Evolutionary conservation across 2,329 filamentous ascomycete genomes (phyloP).

Genomic region (Harringtonia lauricola): DNA sequence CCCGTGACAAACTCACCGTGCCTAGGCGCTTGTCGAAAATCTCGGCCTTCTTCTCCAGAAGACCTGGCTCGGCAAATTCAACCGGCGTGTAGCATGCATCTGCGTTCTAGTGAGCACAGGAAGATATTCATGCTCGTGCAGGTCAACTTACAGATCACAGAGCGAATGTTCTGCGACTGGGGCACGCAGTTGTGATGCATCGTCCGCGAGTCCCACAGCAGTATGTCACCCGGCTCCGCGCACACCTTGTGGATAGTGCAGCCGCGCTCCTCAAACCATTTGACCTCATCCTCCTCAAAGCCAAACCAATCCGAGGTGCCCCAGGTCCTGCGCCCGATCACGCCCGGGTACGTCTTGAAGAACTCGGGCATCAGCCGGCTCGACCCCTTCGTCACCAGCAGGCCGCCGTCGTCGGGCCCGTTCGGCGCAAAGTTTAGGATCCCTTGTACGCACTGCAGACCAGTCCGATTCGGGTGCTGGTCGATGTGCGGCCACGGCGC

Average conservation of each 20-base stretch:
- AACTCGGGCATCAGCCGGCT: slow-evolving; percentile 5
- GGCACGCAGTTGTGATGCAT: slow-evolving; percentile 24
- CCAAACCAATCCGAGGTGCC: slow-evolving; percentile 2
- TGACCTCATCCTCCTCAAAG: background rate
- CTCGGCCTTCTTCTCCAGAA: slow-evolving; percentile 16
- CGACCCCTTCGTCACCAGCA: slow-evolving; percentile 22
- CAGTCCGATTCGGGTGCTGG: slow-evolving; percentile 15
- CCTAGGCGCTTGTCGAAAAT: slow-evolving; percentile 16
- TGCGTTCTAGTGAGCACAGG: background rate
- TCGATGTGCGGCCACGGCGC: slow-evolving; percentile 25
- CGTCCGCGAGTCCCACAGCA: slow-evolving; percentile 25
- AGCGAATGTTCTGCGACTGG: slow-evolving; percentile 16
- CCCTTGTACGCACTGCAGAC: slow-evolving; percentile 18
- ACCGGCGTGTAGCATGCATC: slow-evolving; percentile 23
- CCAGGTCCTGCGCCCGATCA: background rate
- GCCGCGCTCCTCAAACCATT: slow-evolving; percentile 1
- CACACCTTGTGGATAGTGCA: slow-evolving; percentile 5
- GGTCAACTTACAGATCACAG: slow-evolving; percentile 15
- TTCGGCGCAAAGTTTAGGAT: slow-evolving; percentile 19
- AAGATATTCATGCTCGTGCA: too few species aligned
- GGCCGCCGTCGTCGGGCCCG: slow-evolving; percentile 24
- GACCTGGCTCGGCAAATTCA: slow-evolving; percentile 16
- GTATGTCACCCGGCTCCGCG: slow-evolving; percentile 10
- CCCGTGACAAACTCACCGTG: slow-evolving; percentile 10
- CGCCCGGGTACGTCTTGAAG: background rate